phyloP scores from a whole-genome alignment of 2,329 filamentous ascomycete genomes.

The Rhexocercosporidium sp. region DNA sequence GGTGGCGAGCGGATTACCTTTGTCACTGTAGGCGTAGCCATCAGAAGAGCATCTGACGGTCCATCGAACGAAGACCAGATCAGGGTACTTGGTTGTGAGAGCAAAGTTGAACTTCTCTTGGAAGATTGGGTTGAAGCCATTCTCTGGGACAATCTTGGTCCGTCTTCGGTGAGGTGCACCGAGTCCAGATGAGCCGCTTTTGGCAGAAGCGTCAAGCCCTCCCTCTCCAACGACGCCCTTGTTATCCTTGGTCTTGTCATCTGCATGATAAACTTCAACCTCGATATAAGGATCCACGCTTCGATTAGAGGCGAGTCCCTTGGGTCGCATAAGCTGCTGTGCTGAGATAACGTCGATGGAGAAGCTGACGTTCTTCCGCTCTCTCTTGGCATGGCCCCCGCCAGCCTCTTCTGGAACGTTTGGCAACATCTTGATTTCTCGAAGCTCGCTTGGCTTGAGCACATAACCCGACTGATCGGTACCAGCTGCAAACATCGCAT shows the following conservation, averaged over 20 bases:
- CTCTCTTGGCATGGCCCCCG: slow-evolving; percentile 65
- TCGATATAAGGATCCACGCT: slow-evolving; percentile 93
- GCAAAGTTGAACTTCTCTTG: slow-evolving; percentile 79
- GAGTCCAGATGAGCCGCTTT: slow-evolving; percentile 68
- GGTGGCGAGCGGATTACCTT: slow-evolving; percentile 73
- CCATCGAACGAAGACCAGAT: slow-evolving; percentile 92
- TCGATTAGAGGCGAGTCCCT: slow-evolving; percentile 71
- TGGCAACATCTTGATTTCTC: slow-evolving; percentile 68
- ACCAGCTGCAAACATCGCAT: slow-evolving; percentile 95
- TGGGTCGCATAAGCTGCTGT: slow-evolving; percentile 88
- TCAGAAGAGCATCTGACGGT: slow-evolving; percentile 87
- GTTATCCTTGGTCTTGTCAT: slow-evolving; percentile 89
- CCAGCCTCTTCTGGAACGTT: slow-evolving; percentile 56
- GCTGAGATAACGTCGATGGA: slow-evolving; percentile 89
- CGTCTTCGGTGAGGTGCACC: slow-evolving; percentile 77
- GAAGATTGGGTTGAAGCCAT: slow-evolving; percentile 93
- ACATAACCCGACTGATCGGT: slow-evolving; percentile 90
- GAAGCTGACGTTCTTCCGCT: slow-evolving; percentile 83
- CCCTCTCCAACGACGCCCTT: slow-evolving; percentile 72
- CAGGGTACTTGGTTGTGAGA: slow-evolving; percentile 91
- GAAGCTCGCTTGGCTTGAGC: slow-evolving; percentile 86
- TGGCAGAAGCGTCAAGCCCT: slow-evolving; percentile 67
- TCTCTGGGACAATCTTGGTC: slow-evolving; percentile 81
- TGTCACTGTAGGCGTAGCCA: slow-evolving; percentile 70
- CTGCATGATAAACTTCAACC: slow-evolving; percentile 91